A percentile compares a stretch with the other conserved stretches of the same genome.
Evolutionary conservation across 202 grass and related monocot genomes (phyloP).

Genomic region (Musa balbisiana): DNA sequence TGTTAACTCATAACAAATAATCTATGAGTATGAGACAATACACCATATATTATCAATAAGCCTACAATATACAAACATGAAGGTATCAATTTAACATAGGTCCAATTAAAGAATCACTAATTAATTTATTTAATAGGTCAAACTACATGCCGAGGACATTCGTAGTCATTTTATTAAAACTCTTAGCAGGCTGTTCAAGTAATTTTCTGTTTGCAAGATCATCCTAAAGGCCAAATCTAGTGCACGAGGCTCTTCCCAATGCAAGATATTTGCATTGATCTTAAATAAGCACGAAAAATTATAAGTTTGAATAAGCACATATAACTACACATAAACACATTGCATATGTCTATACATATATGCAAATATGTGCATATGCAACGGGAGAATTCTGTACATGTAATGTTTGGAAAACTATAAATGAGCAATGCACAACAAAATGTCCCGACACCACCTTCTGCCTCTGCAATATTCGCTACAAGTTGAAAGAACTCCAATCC

Average conservation of each 20-base stretch:
- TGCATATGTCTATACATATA: not conserved
- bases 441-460: constrained; percentile 45
- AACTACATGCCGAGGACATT: too few species aligned
- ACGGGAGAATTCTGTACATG: not conserved
- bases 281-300: not conserved
- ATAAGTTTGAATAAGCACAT: not conserved
- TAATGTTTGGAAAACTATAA: not conserved
- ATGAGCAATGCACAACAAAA: not conserved
- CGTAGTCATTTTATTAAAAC: too few species aligned
- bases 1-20: not conserved
- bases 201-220: too few species aligned
- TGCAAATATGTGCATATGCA: not conserved
- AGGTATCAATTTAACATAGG: too few species aligned
- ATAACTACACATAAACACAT: not conserved
- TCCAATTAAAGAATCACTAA: too few species aligned
- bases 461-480: constrained; percentile 66
- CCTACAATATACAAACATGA: too few species aligned
- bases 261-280: not conserved
- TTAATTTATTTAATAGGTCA: too few species aligned
- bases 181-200: too few species aligned
- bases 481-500: constrained; percentile 89
- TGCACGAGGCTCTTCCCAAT: too few species aligned
- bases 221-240: too few species aligned
- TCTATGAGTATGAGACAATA: not conserved
- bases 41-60: too few species aligned